Evolutionary conservation across 2,329 filamentous ascomycete species (phyloP), one percentile per base, ranked within the genome.

Genomic region (Colletotrichum agaves): DNA sequence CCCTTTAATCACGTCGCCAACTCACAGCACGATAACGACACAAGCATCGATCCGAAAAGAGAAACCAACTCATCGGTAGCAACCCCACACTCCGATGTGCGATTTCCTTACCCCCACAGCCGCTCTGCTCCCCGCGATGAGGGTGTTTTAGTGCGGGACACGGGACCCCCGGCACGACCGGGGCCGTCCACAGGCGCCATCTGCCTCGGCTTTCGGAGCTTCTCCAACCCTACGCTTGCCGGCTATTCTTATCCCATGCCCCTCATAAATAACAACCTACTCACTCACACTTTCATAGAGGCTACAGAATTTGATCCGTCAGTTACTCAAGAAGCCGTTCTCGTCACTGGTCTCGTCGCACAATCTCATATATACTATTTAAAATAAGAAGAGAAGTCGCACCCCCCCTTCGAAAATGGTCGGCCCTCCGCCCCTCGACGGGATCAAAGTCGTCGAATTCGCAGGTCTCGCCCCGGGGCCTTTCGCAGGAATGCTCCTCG

Each of bases 401-500:
- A 17, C 2, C 2, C 12, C 8, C 43, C 33, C 61, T 37, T 4
- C 10, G 35, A 75, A 55, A 12, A 83, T 83, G 81, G 72, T 75
- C 47, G 73, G 71, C 43, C 74, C 74, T 37, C 80, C 82, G 17
- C 82, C 81, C 33, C 78, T 88, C 31, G 77, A 80, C 49, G 85
- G 84, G 68, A 79, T 88, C 75, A 86, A 83, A 72, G 86, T 89
- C 74, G 78, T 89, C 41, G 87, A 89, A 73, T 85, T 89, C 70
- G 87, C 87, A 56, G 87, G 87, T 21, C 82, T 88, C 21, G 90
- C 90, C 15, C 90, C 90, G 72, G 94, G 91, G 27, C 94, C 94
- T 47, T 98, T 96, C 78, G 91, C 93, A 56, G 94, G 94, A 73
- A 88, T 98, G 75, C 88, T 97, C 57, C 90, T 98, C 69, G 91